Conservation (phyloP, 2,329 filamentous ascomycete genomes). For the Elsinoe necatrix region DNA sequence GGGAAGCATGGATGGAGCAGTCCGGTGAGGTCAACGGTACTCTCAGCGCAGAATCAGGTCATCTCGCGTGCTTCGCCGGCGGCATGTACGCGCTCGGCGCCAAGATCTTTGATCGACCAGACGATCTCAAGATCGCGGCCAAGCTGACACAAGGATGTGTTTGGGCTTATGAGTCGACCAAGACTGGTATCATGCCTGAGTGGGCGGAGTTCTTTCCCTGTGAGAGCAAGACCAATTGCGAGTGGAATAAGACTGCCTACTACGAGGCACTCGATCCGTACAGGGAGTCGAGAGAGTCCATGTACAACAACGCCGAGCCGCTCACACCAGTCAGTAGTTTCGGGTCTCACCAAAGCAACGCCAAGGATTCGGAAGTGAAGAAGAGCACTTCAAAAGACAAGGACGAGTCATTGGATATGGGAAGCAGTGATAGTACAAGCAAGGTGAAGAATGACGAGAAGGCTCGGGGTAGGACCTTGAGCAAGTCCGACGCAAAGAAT, state of each 20-base stretch:
- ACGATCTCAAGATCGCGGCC: slow-evolving; percentile 42
- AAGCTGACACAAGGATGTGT: slow-evolving; percentile 49
- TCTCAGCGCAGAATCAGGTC: slow-evolving; percentile 39
- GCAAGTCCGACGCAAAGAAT: slow-evolving; percentile 7
- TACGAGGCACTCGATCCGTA: slow-evolving; percentile 35
- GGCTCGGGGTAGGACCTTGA: slow-evolving; percentile 8
- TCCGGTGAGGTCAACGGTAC: slow-evolving; percentile 31
- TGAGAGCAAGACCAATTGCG: slow-evolving; percentile 32
- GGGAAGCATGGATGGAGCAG: slow-evolving; percentile 12
- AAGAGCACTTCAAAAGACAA: background rate
- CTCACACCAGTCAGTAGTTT: background rate
- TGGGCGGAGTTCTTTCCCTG: slow-evolving; percentile 38
- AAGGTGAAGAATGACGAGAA: background rate
- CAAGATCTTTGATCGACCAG: slow-evolving; percentile 42
- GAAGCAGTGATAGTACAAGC: background rate
- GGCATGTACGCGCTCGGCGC: slow-evolving; percentile 49
- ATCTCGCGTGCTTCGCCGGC: slow-evolving; percentile 47
- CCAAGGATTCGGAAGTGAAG: background rate
- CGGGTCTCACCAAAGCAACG: background rate
- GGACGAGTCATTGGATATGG: background rate
- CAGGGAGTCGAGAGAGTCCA: slow-evolving; percentile 13
- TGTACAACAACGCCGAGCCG: background rate
- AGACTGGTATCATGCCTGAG: slow-evolving; percentile 49
- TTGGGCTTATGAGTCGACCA: slow-evolving; percentile 45
- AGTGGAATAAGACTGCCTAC: slow-evolving; percentile 37